A percentile compares a stretch with the other conserved stretches of the same genome.
phyloP scores from a whole-genome alignment of 2,329 filamentous ascomycete genomes.

The Diaporthe capsici region DNA sequence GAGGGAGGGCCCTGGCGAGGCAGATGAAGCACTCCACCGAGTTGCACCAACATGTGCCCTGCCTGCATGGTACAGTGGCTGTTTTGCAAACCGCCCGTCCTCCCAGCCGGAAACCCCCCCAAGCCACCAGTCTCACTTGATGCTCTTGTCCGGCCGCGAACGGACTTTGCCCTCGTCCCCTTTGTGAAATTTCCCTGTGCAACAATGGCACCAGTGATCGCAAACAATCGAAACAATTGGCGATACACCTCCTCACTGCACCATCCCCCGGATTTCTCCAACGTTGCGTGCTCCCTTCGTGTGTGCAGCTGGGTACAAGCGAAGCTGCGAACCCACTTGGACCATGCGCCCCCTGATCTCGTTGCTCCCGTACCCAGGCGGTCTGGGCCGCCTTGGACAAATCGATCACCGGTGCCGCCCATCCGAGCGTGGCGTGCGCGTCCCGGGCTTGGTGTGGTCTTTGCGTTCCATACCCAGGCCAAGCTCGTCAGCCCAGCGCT shows the following conservation, averaged over 20 bases:
- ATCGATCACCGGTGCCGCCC: conserved; percentile 9
- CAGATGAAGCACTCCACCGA: conserved; percentile 13
- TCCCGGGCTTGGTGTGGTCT: not conserved
- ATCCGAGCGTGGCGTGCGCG: conserved; percentile 20
- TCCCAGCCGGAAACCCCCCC: not conserved
- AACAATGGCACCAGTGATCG: not conserved
- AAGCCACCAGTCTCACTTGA: conserved; percentile 28
- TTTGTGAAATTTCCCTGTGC: not conserved
- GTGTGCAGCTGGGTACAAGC: not conserved
- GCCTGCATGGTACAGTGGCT: not conserved
- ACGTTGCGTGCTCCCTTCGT: not conserved
- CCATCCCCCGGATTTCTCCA: not conserved
- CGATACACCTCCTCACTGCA: not conserved
- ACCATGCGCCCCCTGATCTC: not conserved
- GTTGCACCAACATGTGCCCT: not conserved
- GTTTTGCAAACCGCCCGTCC: not conserved
- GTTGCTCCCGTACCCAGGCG: not conserved
- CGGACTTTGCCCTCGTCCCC: conserved; percentile 6
- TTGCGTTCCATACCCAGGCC: not conserved
- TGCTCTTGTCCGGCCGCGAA: not conserved
- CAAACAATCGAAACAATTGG: conserved; percentile 20
- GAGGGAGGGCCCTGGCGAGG: conserved; percentile 13
- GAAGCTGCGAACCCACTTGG: not conserved
- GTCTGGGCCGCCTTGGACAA: conserved; percentile 11
- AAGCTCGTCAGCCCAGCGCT: not conserved